phyloP scores from a whole-genome alignment of 495 filamentous ascomycete species.

The Margaritispora aquatica region DNA sequence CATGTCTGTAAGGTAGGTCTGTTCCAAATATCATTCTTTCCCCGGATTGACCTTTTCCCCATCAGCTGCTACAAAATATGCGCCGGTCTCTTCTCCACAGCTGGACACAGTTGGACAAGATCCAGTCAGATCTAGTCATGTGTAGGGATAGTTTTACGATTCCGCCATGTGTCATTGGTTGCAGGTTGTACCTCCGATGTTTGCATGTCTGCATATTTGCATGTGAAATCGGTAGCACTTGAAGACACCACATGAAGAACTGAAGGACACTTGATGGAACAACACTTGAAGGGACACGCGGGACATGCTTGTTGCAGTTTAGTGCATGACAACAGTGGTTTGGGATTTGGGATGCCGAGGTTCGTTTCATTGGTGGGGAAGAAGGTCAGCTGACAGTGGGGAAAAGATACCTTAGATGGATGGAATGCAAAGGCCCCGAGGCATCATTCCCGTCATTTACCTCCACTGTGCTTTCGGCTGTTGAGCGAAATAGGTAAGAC shows the following conservation, averaged over 20 bases:
- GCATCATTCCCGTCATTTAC: too few relatives aligned
- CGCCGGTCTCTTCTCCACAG: not conserved
- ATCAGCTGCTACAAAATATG: not conserved
- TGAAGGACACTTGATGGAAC: too few relatives aligned
- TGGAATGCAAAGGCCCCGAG: too few relatives aligned
- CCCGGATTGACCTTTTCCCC: not conserved
- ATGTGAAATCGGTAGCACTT: not conserved
- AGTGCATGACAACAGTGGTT: not conserved
- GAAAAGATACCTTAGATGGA: too few relatives aligned
- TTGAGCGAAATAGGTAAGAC: too few relatives aligned
- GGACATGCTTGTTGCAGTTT: not conserved
- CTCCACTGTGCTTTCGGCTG: too few relatives aligned
- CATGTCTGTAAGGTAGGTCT: not conserved
- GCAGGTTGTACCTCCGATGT: not conserved
- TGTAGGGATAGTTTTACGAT: not conserved
- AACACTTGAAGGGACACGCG: too few relatives aligned
- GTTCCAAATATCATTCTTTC: not conserved
- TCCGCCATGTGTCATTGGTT: not conserved
- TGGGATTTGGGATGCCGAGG: constrained; percentile 8
- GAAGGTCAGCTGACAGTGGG: not conserved
- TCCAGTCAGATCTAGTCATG: not conserved
- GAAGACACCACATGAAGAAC: too few relatives aligned
- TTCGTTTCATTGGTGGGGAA: constrained; percentile 7
- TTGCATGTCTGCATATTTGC: not conserved
- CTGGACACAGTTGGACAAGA: not conserved